A percentile compares a stretch with the other conserved stretches of the same genome.
Evolutionary conservation across 306 rosid genomes (phyloP).

Genomic region (Trifolium subterraneum): DNA sequence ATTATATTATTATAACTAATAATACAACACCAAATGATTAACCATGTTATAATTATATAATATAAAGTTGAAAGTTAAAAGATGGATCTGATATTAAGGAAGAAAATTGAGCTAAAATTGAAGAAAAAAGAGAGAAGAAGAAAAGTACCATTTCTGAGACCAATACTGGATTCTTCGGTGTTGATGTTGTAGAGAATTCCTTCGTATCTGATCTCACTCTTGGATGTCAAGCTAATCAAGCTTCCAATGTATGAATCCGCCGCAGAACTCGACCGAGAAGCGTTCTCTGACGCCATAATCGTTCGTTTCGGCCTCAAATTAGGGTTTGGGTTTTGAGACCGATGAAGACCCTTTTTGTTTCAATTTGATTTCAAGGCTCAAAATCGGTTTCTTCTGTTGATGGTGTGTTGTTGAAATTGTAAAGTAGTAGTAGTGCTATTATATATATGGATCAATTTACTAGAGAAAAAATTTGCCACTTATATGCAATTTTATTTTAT

Average conservation of each 20-base stretch:
- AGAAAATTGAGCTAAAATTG: constrained; percentile 25
- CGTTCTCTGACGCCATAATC: constrained; percentile 71
- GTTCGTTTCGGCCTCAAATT: constrained; percentile 9
- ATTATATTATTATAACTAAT: no score
- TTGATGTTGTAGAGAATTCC: constrained; percentile 75
- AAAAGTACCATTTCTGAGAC: constrained; percentile 67
- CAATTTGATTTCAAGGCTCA: constrained; percentile 7
- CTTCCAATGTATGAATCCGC: constrained; percentile 83
- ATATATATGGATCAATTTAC: no score
- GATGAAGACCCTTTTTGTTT: no score
- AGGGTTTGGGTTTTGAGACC: constrained; percentile 59
- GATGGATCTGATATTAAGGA: constrained; percentile 24
- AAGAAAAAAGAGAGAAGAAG: neutral
- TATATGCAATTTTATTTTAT: no score
- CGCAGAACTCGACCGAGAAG: constrained; percentile 67
- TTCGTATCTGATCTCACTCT: constrained; percentile 86
- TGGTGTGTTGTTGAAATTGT: no score
- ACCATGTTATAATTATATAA: neutral
- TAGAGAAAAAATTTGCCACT: no score
- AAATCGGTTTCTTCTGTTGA: constrained; percentile 28
- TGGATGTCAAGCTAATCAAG: constrained; percentile 83
- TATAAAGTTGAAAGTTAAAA: neutral
- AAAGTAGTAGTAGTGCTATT: no score
- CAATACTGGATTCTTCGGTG: constrained; percentile 83
- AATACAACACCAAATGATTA: no score